A percentile compares a stretch with the other conserved stretches of the same genome.
Evolutionary conservation across 306 rosid genomes (phyloP).

Genomic region (Prunus mume): DNA sequence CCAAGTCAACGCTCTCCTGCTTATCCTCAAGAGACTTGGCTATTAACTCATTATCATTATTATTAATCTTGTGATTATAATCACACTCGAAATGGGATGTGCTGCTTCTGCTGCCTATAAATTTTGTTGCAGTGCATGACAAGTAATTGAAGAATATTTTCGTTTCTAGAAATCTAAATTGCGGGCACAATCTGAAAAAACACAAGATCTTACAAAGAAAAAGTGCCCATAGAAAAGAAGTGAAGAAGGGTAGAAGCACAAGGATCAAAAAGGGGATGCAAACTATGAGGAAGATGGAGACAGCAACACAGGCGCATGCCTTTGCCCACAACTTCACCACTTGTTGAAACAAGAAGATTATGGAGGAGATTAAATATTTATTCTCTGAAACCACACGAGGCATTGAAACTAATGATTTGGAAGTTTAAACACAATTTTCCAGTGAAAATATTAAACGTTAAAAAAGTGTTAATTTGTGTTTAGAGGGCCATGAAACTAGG

Average conservation of each 20-base stretch:
- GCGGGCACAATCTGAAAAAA: background rate
- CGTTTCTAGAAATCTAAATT: background rate
- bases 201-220: slow-evolving; percentile 2
- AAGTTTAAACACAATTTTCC: background rate
- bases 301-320: background rate
- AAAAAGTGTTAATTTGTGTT: background rate
- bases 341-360: background rate
- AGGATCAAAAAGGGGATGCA: slow-evolving; percentile 13
- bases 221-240: slow-evolving; percentile 5
- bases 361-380: background rate
- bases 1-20: slow-evolving; percentile 20
- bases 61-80: background rate
- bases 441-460: background rate
- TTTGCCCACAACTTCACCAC: slow-evolving; percentile 12
- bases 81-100: background rate
- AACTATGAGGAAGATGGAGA: background rate
- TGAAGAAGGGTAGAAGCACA: background rate
- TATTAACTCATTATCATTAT: background rate
- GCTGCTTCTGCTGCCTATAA: background rate
- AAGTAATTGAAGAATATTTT: background rate
- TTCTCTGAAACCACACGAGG: background rate
- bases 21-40: slow-evolving; percentile 14
- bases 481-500: background rate
- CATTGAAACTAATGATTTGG: background rate
- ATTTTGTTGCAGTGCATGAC: background rate